A percentile compares a stretch with the other conserved stretches of the same genome.
Evolutionary conservation across 257 asterid genomes (phyloP).

Genomic region (Solanum tarapatanum): DNA sequence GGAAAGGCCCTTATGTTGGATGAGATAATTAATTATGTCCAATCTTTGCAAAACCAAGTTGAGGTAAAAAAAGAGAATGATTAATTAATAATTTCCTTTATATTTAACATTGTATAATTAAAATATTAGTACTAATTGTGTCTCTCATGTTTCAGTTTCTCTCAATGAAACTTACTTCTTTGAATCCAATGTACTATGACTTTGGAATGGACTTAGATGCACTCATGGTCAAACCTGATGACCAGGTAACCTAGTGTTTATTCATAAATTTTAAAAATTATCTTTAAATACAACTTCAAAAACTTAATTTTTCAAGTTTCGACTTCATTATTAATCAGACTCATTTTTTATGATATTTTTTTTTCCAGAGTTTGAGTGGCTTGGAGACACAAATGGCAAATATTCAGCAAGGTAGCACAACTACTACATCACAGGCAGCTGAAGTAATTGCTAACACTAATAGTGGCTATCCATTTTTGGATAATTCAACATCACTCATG

Average conservation of each 20-base stretch:
- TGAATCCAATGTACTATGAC: constrained; percentile 54
- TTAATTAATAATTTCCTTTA: neutral
- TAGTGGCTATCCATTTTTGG: constrained; percentile 20
- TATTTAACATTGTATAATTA: neutral
- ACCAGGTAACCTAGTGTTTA: constrained; percentile 30
- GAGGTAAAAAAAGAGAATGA: constrained; percentile 35
- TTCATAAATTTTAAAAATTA: neutral
- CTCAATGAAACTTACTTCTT: constrained; percentile 80
- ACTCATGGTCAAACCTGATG: constrained; percentile 46
- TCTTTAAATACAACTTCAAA: no score
- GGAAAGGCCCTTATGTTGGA: constrained; percentile 98
- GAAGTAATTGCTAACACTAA: constrained; percentile 7
- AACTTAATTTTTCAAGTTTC: neutral
- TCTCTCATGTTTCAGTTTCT: constrained; percentile 45
- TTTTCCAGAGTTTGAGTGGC: constrained; percentile 32
- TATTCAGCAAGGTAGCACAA: constrained; percentile 16
- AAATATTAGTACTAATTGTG: neutral
- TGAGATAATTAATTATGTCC: constrained; percentile 84
- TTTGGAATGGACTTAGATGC: constrained; percentile 64
- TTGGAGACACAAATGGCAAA: constrained; percentile 26
- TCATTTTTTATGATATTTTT: neutral
- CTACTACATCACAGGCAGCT: constrained; percentile 10
- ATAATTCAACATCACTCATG: constrained; percentile 27
- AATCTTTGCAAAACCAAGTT: constrained; percentile 80
- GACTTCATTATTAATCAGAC: neutral